Evolutionary conservation across 225 moss, liverwort and hornwort genomes (phyloP).

Genomic region (Lunularia cruciata): DNA sequence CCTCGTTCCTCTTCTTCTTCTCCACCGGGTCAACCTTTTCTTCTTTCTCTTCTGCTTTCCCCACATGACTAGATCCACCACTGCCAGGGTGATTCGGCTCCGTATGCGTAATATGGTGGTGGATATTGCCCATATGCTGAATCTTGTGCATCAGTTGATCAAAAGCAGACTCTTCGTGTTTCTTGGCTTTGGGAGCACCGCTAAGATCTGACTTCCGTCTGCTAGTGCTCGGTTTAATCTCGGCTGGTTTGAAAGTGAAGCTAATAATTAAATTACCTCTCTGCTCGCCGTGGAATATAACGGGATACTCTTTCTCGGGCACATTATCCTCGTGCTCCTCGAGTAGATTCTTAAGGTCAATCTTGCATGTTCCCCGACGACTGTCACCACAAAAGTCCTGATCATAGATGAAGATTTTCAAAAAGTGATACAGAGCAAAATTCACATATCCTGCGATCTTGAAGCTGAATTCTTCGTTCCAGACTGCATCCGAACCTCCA

Average conservation of each 20-base stretch:
- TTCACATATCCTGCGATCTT: constrained; percentile 18
- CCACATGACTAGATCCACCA: neutral
- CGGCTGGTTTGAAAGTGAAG: constrained; percentile 8
- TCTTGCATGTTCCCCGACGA: constrained; percentile 16
- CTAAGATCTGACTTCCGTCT: neutral
- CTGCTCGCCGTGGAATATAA: constrained; percentile 14
- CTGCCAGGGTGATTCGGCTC: neutral
- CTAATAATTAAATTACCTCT: constrained; percentile 8
- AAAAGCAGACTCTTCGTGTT: neutral
- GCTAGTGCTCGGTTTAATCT: neutral
- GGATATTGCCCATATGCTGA: neutral
- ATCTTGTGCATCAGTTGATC: constrained; percentile 14
- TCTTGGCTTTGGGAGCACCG: neutral
- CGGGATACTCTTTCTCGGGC: constrained; percentile 8
- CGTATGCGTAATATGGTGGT: neutral
- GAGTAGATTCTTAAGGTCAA: constrained; percentile 10
- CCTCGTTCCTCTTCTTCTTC: neutral
- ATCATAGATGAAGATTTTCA: constrained; percentile 21
- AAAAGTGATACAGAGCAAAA: neutral
- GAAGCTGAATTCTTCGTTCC: constrained; percentile 26
- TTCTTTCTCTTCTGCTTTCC: neutral
- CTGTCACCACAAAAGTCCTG: constrained; percentile 3
- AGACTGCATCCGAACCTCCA: constrained; percentile 8
- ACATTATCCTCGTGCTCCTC: constrained; percentile 7
- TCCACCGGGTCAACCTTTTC: neutral